Evolutionary conservation across 148 eudicot species (phyloP).

Genomic region (Silene uniflora): DNA sequence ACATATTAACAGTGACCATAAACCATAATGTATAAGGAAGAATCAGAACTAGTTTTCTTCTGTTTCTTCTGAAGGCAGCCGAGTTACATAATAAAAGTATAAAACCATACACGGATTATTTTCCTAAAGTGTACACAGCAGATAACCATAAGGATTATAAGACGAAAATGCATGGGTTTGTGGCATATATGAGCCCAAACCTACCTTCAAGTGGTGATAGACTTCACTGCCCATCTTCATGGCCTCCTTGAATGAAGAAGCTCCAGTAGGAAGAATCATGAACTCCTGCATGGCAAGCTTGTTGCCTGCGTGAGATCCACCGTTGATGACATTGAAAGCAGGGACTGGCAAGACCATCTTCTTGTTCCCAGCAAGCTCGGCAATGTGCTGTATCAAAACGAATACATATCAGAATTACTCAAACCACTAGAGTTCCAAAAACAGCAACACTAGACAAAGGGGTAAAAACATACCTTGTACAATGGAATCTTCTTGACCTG

Average conservation of each 20-base stretch:
- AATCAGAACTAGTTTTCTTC: background rate
- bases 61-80: background rate
- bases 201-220: slow-evolving; percentile 88
- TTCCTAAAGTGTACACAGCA: background rate
- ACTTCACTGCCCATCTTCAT: slow-evolving; percentile 99
- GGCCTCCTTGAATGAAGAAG: slow-evolving; percentile 82
- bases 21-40: background rate
- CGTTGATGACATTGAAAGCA: slow-evolving; percentile 98
- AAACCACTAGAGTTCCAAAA: background rate
- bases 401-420: background rate
- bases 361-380: slow-evolving; percentile 89
- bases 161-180: background rate
- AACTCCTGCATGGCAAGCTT: slow-evolving; percentile 99
- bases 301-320: slow-evolving; percentile 99
- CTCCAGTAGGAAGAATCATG: slow-evolving; percentile 95
- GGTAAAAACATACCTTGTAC: slow-evolving; percentile 55
- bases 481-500: slow-evolving; percentile 66
- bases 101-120: background rate
- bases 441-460: background rate
- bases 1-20: background rate
- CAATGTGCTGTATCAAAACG: slow-evolving; percentile 69
- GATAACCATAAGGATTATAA: background rate
- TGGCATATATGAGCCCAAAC: slow-evolving; percentile 7
- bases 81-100: too few species aligned
- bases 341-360: slow-evolving; percentile 91